These are phyloP conservation scores for Sclerotinia borealis DNA, from an alignment of 2,329 filamentous ascomycete species.

Conservation along the genomic window DNA sequence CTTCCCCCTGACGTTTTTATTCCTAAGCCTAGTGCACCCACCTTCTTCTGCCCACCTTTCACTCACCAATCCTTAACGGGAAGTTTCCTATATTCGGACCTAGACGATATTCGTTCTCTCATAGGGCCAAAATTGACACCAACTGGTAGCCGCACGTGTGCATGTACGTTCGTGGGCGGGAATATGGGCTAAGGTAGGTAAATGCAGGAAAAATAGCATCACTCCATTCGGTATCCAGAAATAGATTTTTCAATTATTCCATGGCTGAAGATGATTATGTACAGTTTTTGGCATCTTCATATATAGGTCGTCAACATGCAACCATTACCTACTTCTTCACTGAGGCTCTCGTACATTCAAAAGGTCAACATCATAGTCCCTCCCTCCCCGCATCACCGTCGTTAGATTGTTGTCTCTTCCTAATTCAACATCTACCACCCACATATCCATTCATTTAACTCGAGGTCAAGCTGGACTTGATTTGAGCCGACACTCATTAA, in stretches of 20 bases:
- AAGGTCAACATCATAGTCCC: slow-evolving; percentile 1
- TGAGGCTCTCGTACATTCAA: slow-evolving; percentile 11
- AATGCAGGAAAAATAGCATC: slow-evolving; percentile 31
- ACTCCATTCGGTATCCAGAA: slow-evolving; percentile 22
- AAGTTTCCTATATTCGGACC: slow-evolving; percentile 12
- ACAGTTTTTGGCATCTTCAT: slow-evolving; percentile 5
- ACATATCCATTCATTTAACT: slow-evolving; percentile 7
- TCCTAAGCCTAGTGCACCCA: neutral
- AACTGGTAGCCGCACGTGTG: slow-evolving; percentile 30
- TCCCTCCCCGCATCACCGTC: neutral
- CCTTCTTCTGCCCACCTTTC: slow-evolving; percentile 8
- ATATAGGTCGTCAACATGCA: slow-evolving; percentile 13
- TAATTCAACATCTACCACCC: neutral
- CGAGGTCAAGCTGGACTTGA: slow-evolving; percentile 33
- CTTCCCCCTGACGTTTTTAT: neutral
- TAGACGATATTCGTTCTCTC: slow-evolving; percentile 5
- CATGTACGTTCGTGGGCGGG: slow-evolving; percentile 21
- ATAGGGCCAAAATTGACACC: slow-evolving; percentile 18
- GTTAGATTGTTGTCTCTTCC: slow-evolving; percentile 5
- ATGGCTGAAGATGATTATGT: slow-evolving; percentile 11
- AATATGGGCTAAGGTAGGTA: slow-evolving; percentile 33
- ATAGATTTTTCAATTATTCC: slow-evolving; percentile 10
- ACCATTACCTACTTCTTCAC: slow-evolving; percentile 8
- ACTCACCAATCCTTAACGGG: neutral
- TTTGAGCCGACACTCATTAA: slow-evolving; percentile 35